Conservation (phyloP, 2,329 filamentous ascomycete species). For the Arthrobotrys iridis region DNA sequence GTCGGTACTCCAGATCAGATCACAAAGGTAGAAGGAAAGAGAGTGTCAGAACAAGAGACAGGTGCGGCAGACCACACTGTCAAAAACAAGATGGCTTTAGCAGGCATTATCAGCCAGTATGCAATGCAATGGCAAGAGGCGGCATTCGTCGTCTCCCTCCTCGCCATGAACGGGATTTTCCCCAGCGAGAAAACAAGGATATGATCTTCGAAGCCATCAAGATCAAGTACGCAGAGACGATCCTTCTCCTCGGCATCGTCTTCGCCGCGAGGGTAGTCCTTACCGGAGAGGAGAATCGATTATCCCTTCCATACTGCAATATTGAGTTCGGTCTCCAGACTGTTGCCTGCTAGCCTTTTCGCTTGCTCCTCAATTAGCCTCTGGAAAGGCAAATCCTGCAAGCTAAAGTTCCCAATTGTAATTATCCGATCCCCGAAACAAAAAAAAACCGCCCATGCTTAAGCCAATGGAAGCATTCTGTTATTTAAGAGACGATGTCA, state of each 20-base stretch:
- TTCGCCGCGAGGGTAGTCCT: neutral
- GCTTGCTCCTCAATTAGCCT: slow-evolving; percentile 35
- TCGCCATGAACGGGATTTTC: slow-evolving; percentile 11
- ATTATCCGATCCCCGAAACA: slow-evolving; percentile 53
- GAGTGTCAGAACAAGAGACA: slow-evolving; percentile 23
- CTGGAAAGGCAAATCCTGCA: slow-evolving; percentile 21
- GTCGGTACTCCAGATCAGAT: neutral
- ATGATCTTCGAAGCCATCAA: slow-evolving; percentile 18
- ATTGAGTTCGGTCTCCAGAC: neutral
- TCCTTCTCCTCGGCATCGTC: neutral
- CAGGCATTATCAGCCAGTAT: slow-evolving; percentile 32
- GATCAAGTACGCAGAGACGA: slow-evolving; percentile 30
- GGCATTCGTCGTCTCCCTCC: slow-evolving; percentile 35
- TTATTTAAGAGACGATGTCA: slow-evolving; percentile 52
- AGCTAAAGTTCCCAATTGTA: slow-evolving; percentile 31
- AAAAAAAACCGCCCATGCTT: neutral
- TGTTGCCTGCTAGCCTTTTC: slow-evolving; percentile 15
- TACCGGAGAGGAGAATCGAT: slow-evolving; percentile 7
- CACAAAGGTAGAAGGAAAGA: slow-evolving; percentile 25
- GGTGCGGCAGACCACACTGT: slow-evolving; percentile 55
- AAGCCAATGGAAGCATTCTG: slow-evolving; percentile 44
- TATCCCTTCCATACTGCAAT: neutral
- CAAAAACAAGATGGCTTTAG: slow-evolving; percentile 36
- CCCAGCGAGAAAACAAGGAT: neutral
- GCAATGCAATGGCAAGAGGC: slow-evolving; percentile 53